Evolutionary conservation across 2,329 filamentous ascomycete genomes (phyloP).

Genomic region (Nemania diffusa): DNA sequence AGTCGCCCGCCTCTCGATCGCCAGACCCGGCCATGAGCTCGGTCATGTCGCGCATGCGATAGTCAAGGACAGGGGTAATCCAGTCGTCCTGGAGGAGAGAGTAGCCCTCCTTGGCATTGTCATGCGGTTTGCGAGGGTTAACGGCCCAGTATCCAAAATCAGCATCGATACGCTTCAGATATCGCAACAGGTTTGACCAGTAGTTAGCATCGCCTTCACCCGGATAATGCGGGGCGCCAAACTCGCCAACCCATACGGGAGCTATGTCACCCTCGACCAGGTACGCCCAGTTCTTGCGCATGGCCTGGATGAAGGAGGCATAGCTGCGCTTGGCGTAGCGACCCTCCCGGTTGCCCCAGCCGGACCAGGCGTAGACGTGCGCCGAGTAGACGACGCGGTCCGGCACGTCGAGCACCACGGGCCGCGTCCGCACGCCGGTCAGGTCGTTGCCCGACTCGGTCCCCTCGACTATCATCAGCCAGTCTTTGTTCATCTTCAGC

Average conservation of each 20-base stretch:
- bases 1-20: conserved; percentile 7
- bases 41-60: conserved; percentile 70
- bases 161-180: conserved; percentile 66
- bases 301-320: conserved; percentile 69
- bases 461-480: conserved; percentile 75
- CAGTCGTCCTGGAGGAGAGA: conserved; percentile 71
- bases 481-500: conserved; percentile 67
- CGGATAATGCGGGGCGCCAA: conserved; percentile 67
- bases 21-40: conserved; percentile 58
- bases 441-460: conserved; percentile 75
- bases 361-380: conserved; percentile 76
- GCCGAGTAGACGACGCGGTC: conserved; percentile 72
- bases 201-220: conserved; percentile 69
- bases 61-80: conserved; percentile 70
- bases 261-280: conserved; percentile 65
- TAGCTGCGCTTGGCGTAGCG: conserved; percentile 71
- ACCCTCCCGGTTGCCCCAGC: conserved; percentile 71
- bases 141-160: conserved; percentile 78
- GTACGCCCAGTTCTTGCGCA: conserved; percentile 74
- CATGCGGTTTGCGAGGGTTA: conserved; percentile 71
- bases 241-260: conserved; percentile 76
- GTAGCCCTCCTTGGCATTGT: conserved; percentile 68
- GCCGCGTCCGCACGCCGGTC: conserved; percentile 63
- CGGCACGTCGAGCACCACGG: conserved; percentile 65
- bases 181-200: conserved; percentile 71